phyloP scores from a whole-genome alignment of 1,284 basidiomycete species.

The Irpex sp. region DNA sequence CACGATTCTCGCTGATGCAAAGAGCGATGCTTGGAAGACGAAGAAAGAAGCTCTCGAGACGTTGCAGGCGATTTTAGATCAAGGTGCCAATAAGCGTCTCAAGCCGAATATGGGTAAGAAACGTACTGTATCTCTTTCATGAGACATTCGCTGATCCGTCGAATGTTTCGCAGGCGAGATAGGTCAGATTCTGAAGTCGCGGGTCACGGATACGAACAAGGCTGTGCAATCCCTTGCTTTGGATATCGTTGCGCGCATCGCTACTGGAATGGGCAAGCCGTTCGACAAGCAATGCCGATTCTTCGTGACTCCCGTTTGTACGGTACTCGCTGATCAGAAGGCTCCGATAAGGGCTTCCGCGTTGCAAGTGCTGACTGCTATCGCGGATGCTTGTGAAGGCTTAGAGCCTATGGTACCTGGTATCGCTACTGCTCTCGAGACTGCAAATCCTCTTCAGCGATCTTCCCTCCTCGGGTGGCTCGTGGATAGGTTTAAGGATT shows the following conservation, averaged over 20 bases:
- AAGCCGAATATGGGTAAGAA: constrained; percentile 83
- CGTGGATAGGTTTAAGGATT: constrained; percentile 73
- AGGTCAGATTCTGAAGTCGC: constrained; percentile 81
- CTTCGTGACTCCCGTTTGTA: constrained; percentile 76
- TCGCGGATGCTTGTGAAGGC: constrained; percentile 82
- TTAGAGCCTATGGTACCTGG: constrained; percentile 81
- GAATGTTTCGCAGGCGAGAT: constrained; percentile 70
- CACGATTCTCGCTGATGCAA: constrained; percentile 76
- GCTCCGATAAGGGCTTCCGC: constrained; percentile 81
- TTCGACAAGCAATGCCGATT: constrained; percentile 89
- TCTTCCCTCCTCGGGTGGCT: constrained; percentile 86
- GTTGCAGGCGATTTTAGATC: constrained; percentile 81
- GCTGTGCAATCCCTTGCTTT: constrained; percentile 89
- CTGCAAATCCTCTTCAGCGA: constrained; percentile 86
- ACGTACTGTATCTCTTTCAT: constrained; percentile 3
- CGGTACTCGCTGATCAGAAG: constrained; percentile 93
- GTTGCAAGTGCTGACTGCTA: constrained; percentile 75
- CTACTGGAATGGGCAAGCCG: constrained; percentile 90
- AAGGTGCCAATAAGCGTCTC: constrained; percentile 88
- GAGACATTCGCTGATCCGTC: neutral
- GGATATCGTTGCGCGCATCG: constrained; percentile 87
- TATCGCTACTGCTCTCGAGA: constrained; percentile 79
- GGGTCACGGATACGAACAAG: constrained; percentile 92
- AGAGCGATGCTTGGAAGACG: constrained; percentile 95
- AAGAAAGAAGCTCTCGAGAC: constrained; percentile 94